phyloP scores from a whole-genome alignment of 2,329 filamentous ascomycete genomes.

The Exophiala aquamarina region DNA sequence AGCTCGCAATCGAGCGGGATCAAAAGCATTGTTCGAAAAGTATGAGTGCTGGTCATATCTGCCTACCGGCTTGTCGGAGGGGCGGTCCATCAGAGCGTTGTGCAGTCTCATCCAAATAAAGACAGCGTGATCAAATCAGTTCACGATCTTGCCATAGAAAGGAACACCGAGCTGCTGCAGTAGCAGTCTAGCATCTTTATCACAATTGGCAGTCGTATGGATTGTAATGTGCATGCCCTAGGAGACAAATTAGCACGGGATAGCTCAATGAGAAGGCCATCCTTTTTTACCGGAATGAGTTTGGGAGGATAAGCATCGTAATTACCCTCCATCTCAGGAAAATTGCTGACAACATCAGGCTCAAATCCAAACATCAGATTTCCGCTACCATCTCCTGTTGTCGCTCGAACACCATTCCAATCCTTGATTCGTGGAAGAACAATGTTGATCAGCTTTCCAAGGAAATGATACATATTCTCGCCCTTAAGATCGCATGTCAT shows the following conservation, averaged over 20 bases:
- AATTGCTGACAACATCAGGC: conserved; percentile 73
- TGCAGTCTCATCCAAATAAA: too few species aligned
- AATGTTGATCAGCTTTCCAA: conserved; percentile 85
- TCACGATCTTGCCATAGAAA: conserved; percentile 72
- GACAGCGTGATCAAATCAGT: too few species aligned
- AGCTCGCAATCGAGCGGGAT: too few species aligned
- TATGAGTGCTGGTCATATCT: too few species aligned
- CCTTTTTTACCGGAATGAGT: conserved; percentile 55
- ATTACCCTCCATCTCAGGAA: conserved; percentile 93
- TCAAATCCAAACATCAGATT: conserved; percentile 83
- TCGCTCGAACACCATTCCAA: conserved; percentile 76
- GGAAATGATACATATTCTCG: conserved; percentile 82
- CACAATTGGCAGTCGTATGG: conserved; percentile 79
- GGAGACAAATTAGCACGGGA: conserved; percentile 50
- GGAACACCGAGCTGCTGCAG: conserved; percentile 72
- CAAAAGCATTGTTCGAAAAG: too few species aligned
- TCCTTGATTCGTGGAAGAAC: conserved; percentile 96
- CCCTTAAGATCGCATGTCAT: conserved; percentile 76
- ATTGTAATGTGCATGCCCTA: conserved; percentile 81
- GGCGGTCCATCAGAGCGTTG: too few species aligned
- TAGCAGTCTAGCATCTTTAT: conserved; percentile 79
- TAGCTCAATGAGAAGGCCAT: conserved; percentile 44
- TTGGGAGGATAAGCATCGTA: conserved; percentile 61
- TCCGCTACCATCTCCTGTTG: conserved; percentile 80
- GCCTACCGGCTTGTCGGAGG: too few species aligned